Evolutionary conservation across 805 yeast species (phyloP), one percentile per base, ranked within the genome.

Genomic region (Diddensiella caesifluorescens): DNA sequence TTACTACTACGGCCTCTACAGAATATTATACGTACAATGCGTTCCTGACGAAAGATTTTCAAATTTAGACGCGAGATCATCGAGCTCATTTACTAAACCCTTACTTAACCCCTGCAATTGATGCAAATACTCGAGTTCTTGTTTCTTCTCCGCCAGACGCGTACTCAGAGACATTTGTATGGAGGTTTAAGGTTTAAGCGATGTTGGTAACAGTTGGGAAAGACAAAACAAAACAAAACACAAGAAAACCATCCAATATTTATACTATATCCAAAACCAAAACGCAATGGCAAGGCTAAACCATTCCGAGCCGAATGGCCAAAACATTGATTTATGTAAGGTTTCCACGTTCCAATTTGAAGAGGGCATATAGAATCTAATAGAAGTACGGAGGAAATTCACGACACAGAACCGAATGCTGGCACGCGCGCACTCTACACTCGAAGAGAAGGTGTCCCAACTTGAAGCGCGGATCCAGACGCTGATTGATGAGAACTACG

Each of bases 11-110:
- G 10, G 12, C 27, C 12, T 23, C 10, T 9, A 7, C 7, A 23
- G 12, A 23, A 23, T 7, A 12, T 12, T 5, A 4, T 10, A 50
- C 62, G 22, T 34, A 59, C 64, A 55, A 35, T 70, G 77, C 1
- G 86, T 70, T 0, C 87, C 87, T 30, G 71, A 71, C 38, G 69
- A 61, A 60, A 78, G 61, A 12, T 66, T 65, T 15, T 67, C 71
- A 5, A 80, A 55, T 46, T 73, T 73, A 4, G 61, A 59, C n/a
- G 71, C 73, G 3, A 79, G 62, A 13, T 62, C 64, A 27, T 71
- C 75, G 15, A 80, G 61, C 47, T 75, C 73, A 2, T 46, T 44
- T 5, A 75, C 70, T 22, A 80, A 60, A 0, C 55, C 57, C 3
- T 60, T 63, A 0, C 83, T 76, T 16, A 70, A 67, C 4, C 59